Percentiles rank a stretch among this genome's conserved stretches.
These are phyloP conservation scores for Ascochyta rabiei DNA, from an alignment of 2,329 filamentous ascomycete genomes.

Conservation along the genomic window DNA sequence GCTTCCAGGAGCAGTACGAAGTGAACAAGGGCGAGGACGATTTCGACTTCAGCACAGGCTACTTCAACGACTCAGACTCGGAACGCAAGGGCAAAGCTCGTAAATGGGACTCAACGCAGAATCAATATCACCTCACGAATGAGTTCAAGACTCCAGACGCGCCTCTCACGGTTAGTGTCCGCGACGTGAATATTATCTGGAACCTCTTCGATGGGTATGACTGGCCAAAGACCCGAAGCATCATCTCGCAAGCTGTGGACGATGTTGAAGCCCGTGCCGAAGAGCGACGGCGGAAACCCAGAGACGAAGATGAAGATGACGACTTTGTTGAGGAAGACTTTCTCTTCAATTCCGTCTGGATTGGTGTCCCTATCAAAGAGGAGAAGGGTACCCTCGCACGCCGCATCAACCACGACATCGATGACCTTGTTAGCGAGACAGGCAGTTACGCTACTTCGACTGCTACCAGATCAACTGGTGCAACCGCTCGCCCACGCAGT, in stretches of 20 bases:
- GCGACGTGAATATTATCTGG: slow-evolving; percentile 94
- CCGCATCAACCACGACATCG: slow-evolving; percentile 86
- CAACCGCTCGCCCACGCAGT: slow-evolving; percentile 51
- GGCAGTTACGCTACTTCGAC: slow-evolving; percentile 80
- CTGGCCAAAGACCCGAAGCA: slow-evolving; percentile 85
- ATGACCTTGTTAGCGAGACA: slow-evolving; percentile 86
- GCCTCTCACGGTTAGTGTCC: slow-evolving; percentile 77
- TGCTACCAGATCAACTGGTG: slow-evolving; percentile 42
- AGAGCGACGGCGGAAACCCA: slow-evolving; percentile 67
- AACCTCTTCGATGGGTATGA: slow-evolving; percentile 98
- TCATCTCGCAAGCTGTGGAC: slow-evolving; percentile 85
- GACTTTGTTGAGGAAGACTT: slow-evolving; percentile 86
- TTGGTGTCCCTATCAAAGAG: slow-evolving; percentile 84
- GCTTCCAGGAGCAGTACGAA: slow-evolving; percentile 60
- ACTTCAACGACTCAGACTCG: slow-evolving; percentile 68
- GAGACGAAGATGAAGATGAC: slow-evolving; percentile 66
- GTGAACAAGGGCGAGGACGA: slow-evolving; percentile 63
- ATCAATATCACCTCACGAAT: slow-evolving; percentile 73
- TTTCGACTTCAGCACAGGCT: slow-evolving; percentile 78
- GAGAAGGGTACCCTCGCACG: slow-evolving; percentile 82
- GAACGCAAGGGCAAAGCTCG: slow-evolving; percentile 71
- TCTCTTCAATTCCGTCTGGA: slow-evolving; percentile 98
- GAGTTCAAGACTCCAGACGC: slow-evolving; percentile 66
- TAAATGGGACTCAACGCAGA: slow-evolving; percentile 79
- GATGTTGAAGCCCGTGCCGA: slow-evolving; percentile 83